Evolutionary conservation across 805 yeast genomes (phyloP).

Genomic region (Myxozyma vanderwaltii): DNA sequence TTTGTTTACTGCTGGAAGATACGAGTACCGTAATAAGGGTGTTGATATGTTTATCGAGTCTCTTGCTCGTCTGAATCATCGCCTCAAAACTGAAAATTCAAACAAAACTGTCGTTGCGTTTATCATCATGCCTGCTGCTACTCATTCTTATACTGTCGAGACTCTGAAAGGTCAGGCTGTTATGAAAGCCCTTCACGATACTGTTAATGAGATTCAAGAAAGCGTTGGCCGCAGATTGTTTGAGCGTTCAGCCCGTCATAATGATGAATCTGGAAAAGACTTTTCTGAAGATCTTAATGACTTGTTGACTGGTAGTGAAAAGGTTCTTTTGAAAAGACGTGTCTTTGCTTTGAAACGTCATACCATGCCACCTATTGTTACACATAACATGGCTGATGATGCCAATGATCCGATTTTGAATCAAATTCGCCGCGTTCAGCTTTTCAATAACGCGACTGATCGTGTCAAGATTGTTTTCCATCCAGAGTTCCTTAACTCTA

Average conservation of each 20-base stretch:
- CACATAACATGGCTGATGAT: conserved; percentile 96
- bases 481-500: conserved; percentile 93
- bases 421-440: conserved; percentile 86
- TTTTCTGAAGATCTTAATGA: conserved; percentile 75
- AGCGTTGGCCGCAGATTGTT: conserved; percentile 83
- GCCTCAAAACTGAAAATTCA: conserved; percentile 76
- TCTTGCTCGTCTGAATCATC: conserved; percentile 86
- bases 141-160: conserved; percentile 92
- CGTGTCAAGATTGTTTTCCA: conserved; percentile 95
- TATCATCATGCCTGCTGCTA: conserved; percentile 96
- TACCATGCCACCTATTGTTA: conserved; percentile 89
- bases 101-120: conserved; percentile 94
- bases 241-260: conserved; percentile 80
- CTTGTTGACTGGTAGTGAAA: conserved; percentile 80
- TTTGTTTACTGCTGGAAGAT: conserved; percentile 95
- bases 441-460: conserved; percentile 87
- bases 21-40: conserved; percentile 95
- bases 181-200: conserved; percentile 82
- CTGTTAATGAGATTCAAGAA: conserved; percentile 84
- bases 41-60: conserved; percentile 93
- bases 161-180: conserved; percentile 96
- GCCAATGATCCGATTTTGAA: conserved; percentile 85
- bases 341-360: conserved; percentile 90
- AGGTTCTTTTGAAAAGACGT: conserved; percentile 86
- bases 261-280: conserved; percentile 56